Percentiles rank a stretch among this genome's conserved stretches.
phyloP scores from a whole-genome alignment of 2,329 filamentous ascomycete genomes.

The Calonectria naviculata region DNA sequence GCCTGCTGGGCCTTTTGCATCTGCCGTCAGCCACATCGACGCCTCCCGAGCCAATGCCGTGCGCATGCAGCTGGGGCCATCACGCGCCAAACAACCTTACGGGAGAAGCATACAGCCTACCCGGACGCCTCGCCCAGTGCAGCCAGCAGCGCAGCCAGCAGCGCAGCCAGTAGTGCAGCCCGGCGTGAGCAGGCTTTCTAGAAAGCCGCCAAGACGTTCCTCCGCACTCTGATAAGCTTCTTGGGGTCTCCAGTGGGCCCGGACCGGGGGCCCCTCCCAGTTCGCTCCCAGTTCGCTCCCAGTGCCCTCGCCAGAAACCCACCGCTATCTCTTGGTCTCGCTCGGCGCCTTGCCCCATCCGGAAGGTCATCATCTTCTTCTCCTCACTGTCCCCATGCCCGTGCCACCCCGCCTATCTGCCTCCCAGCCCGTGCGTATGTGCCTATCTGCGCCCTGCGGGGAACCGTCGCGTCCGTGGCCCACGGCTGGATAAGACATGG shows the following conservation, averaged over 20 bases:
- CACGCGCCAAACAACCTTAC: background rate
- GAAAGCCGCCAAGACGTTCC: conserved; percentile 3
- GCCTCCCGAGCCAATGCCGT: conserved; percentile 6
- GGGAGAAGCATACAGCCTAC: background rate
- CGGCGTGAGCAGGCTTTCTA: background rate
- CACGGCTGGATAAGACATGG: background rate
- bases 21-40: conserved; percentile 6
- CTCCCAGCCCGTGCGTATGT: conserved; percentile 10
- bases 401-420: conserved; percentile 20
- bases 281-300: too few relatives aligned
- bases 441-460: conserved; percentile 36
- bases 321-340: conserved; percentile 14
- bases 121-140: too few relatives aligned
- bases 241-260: background rate
- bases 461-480: conserved; percentile 11
- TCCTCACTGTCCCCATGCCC: conserved; percentile 1
- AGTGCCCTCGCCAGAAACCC: too few relatives aligned
- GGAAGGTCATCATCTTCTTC: conserved; percentile 13
- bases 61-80: background rate
- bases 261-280: background rate
- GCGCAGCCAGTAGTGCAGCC: too few relatives aligned
- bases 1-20: background rate
- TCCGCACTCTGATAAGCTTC: conserved; percentile 15
- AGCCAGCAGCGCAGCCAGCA: too few relatives aligned
- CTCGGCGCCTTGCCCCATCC: conserved; percentile 1